Evolutionary conservation across 768 basidiomycete genomes (phyloP).

Genomic region (Mycena maculata): DNA sequence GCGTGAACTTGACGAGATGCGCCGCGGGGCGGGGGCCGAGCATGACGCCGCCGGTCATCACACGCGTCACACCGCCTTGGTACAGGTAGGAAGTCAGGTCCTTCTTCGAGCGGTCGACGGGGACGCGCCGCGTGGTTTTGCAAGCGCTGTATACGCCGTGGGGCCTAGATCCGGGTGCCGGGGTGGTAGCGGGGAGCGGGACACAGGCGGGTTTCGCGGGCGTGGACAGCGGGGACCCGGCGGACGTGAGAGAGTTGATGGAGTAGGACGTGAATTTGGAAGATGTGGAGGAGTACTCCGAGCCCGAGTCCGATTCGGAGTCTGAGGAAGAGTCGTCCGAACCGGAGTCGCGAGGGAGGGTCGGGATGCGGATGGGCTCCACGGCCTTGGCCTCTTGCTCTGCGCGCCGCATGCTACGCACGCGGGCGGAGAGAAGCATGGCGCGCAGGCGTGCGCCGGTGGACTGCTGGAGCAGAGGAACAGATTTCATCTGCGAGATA

Average conservation of each 20-base stretch:
- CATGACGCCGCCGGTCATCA: conserved; percentile 39
- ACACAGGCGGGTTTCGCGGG: background rate
- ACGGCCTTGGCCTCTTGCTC: background rate
- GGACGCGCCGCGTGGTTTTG: background rate
- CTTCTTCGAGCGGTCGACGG: conserved; percentile 8
- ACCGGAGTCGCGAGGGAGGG: background rate
- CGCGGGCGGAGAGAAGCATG: conserved; percentile 27
- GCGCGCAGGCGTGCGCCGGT: conserved; percentile 27
- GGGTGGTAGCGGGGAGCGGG: conserved; percentile 4
- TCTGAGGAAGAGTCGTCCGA: background rate
- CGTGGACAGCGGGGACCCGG: conserved; percentile 19
- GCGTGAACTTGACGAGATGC: background rate
- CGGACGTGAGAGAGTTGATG: conserved; percentile 22
- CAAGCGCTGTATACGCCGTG: background rate
- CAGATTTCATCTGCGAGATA: conserved; percentile 5
- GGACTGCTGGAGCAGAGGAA: conserved; percentile 24
- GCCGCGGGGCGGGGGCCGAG: conserved; percentile 28
- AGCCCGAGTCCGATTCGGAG: conserved; percentile 15
- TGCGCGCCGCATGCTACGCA: conserved; percentile 22
- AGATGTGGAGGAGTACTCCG: conserved; percentile 9
- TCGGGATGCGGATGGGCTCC: conserved; percentile 10
- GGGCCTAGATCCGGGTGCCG: background rate
- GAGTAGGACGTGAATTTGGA: conserved; percentile 15
- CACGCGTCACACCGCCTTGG: conserved; percentile 32
- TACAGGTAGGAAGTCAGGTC: conserved; percentile 29